Evolutionary conservation across 352 stramenopile species (phyloP), one percentile per base, ranked within the genome.

Genomic region (Blastocystis sp.): DNA sequence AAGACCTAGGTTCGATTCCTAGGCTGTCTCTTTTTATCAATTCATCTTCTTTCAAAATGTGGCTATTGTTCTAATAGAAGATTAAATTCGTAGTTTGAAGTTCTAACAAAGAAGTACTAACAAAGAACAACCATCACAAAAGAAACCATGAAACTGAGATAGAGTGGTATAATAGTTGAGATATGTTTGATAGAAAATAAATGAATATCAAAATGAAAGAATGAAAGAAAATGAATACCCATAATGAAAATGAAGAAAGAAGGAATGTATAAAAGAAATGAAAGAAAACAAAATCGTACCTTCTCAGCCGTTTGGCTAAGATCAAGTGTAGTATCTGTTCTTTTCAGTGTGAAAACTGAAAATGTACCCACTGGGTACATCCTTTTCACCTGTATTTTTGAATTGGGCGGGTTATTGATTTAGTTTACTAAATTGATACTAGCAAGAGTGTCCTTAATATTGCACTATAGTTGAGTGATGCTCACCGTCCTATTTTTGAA

Each of bases 281-380:
- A 51, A 21, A 46, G 12, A 29, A 51, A 51, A n/a, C 5, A 29
- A 4, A 16, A 71, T 74, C 5, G 69, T 80, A 80, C 90, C 90
- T 93, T 93, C 92, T 93, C 91, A 91, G 92, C 92, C 90, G 93
- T 92, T 92, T 93, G 91, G 91, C 91, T 94, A 93, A 93, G 91
- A 93, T 93, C 91, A 93, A 93, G 91, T 93, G 91, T 93, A 93
- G 91, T 93, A 94, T 93, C 92, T 94, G 92, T 94, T 94, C 92
- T 94, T 93, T 94, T 94, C 92, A 94, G 91, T 93, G 91, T 93
- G 92, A 94, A 93, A 94, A 93, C 91, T 94, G 65, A 91, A 92
- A 93, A 93, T 93, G 89, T 87, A 78, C 88, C 80, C 77, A 89
- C 89, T 73, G 87, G 63, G 65, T 88, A 89, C 89, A 90, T 88